Conservation (phyloP, 495 filamentous ascomycete genomes). For the Hypomontagnella submonticulosa region DNA sequence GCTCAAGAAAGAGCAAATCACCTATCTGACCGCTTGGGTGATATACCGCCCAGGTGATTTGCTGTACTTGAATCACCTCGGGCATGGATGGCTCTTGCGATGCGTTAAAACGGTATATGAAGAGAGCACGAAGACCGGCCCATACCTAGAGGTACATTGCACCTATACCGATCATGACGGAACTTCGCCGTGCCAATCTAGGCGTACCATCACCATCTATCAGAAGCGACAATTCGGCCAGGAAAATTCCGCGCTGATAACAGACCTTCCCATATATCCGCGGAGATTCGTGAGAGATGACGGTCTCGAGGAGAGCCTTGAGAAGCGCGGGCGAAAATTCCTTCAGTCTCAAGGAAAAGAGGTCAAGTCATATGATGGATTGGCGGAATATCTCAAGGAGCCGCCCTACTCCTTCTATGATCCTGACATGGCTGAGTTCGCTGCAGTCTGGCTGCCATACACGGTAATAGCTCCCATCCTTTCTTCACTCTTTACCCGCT, state of each 20-base stretch:
- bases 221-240: constrained; percentile 35
- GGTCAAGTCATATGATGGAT: constrained; percentile 17
- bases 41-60: constrained; percentile 52
- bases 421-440: constrained; percentile 26
- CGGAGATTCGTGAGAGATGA: constrained; percentile 33
- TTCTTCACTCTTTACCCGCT: no score
- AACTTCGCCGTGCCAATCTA: constrained; percentile 26
- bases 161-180: constrained; percentile 43
- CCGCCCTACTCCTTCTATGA: constrained; percentile 43
- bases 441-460: constrained; percentile 45
- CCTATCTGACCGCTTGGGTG: constrained; percentile 49
- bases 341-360: constrained; percentile 2
- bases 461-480: background rate
- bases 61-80: constrained; percentile 47
- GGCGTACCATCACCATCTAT: constrained; percentile 11
- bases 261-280: constrained; percentile 35
- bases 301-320: constrained; percentile 33
- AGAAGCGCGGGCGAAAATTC: constrained; percentile 36
- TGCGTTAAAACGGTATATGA: constrained; percentile 48
- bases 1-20: constrained; percentile 44
- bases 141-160: constrained; percentile 46
- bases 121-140: constrained; percentile 14
- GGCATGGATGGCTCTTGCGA: constrained; percentile 42
- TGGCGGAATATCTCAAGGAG: constrained; percentile 43
- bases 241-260: constrained; percentile 38